These are phyloP conservation scores for Lodderomyces beijingensis DNA, from an alignment of 1,139 yeast genomes.

Conservation along the genomic window DNA sequence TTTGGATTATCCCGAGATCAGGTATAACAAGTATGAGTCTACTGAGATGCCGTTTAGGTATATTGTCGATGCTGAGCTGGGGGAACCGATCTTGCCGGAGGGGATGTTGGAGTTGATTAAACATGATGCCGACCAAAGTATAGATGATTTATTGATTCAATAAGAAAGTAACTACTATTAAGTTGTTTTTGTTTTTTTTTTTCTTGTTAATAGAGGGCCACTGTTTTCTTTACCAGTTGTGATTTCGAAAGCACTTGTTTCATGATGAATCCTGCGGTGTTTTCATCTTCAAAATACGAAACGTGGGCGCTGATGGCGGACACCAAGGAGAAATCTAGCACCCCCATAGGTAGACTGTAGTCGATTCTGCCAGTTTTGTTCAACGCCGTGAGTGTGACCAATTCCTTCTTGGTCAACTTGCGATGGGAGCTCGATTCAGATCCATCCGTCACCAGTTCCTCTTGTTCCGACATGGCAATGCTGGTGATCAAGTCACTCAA, in stretches of 20 bases:
- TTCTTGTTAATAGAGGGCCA: constrained; percentile 10
- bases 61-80: constrained; percentile 51
- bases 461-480: constrained; percentile 21
- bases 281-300: constrained; percentile 81
- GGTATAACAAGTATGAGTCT: constrained; percentile 82
- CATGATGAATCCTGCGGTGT: constrained; percentile 76
- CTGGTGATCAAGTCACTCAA: constrained; percentile 41
- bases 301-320: constrained; percentile 85
- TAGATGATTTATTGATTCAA: constrained; percentile 54
- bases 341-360: constrained; percentile 73
- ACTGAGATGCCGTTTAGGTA: constrained; percentile 98
- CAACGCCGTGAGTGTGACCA: constrained; percentile 34
- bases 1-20: constrained; percentile 90
- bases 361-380: constrained; percentile 79
- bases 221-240: constrained; percentile 20
- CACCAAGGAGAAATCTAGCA: constrained; percentile 72
- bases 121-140: constrained; percentile 73
- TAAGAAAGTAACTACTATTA: constrained; percentile 4
- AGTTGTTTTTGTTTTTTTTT: neutral
- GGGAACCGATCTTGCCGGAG: constrained; percentile 78
- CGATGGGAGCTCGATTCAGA: constrained; percentile 6
- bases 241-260: constrained; percentile 40
- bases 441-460: constrained; percentile 7
- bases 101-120: constrained; percentile 89
- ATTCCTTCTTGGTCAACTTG: constrained; percentile 24